Base-by-base conservation (phyloP, 2,329 filamentous ascomycete genomes). In the Neonectria ditissima region DNA sequence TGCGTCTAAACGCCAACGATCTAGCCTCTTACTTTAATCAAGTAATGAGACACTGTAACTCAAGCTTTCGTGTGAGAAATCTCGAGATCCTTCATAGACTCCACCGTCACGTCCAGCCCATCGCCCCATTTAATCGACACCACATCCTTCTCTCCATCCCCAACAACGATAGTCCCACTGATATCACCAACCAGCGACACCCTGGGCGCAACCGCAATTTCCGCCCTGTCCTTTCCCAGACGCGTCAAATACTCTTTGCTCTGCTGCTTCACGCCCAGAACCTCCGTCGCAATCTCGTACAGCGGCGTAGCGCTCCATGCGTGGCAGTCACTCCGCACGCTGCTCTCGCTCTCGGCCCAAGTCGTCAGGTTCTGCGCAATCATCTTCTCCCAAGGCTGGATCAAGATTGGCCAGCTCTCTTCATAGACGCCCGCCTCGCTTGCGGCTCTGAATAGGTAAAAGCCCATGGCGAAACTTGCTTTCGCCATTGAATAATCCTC, bases 331-430 rank as follows among this genome's bases (percentile, higher is more conserved):
- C 54, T 62, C 13, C 59, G 47, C 14, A 56, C 55, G 30, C 59
- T 62, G 30, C 54, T 62, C 24, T 62, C 59, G 24, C 59, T 62
- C 39, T 62, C 59, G 2, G 59, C 59, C 59, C 54, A 62, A 0
- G 59, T 62, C 1, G 59, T 57, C 28, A 62, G 18, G n/a, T 62
- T 62, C 24, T 62, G 41, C n/a, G 59, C 30, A 34, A 62, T 62
- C 59, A 57, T 57, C 54, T 57, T 53, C 32, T 62, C 41, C 54
- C 59, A 62, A 1, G 59, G 59, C 47, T 37, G 30, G 24, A 62
- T 57, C 30, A 62, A 20, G 1, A 39, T 28, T 4, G 54, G 53
- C 59, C 59, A 62, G 48, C 54, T 57, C 18, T 62, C 54, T 34
- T 62, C 59, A 18, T 57, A 57, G 6, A 57, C 41, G 1, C 54